A percentile compares a stretch with the other conserved stretches of the same genome.
Conservation (phyloP, 805 yeast genomes). For the Starmerella floris region DNA sequence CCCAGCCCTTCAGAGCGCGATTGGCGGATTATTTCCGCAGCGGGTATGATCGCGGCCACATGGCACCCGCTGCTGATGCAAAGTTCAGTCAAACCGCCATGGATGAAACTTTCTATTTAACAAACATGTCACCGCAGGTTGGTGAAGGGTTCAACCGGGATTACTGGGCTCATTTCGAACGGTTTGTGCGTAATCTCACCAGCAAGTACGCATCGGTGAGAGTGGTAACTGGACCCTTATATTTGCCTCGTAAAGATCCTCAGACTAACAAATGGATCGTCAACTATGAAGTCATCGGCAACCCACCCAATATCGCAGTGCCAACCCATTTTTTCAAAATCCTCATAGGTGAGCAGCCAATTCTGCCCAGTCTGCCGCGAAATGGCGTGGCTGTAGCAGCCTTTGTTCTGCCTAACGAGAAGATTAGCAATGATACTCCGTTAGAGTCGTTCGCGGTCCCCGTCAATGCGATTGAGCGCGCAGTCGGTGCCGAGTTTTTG, state of each 20-base stretch:
- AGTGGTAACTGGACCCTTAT: conserved; percentile 86
- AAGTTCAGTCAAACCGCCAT: conserved; percentile 79
- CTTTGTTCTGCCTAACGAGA: conserved; percentile 84
- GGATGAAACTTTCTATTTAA: conserved; percentile 83
- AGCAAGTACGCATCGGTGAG: conserved; percentile 60
- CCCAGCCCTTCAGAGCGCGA: conserved; percentile 58
- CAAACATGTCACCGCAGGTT: conserved; percentile 93
- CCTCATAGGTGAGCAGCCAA: conserved; percentile 63
- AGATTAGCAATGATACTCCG: conserved; percentile 56
- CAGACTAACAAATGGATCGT: conserved; percentile 74
- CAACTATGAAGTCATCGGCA: conserved; percentile 82
- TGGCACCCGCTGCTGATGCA: conserved; percentile 97
- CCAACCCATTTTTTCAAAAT: conserved; percentile 95
- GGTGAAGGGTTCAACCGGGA: conserved; percentile 97
- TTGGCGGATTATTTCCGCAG: conserved; percentile 81
- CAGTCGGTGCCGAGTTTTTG: conserved; percentile 73
- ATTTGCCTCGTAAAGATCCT: conserved; percentile 61
- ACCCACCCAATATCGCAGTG: conserved; percentile 91
- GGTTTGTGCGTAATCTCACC: conserved; percentile 69
- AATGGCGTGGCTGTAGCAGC: conserved; percentile 66
- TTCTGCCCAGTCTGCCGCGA: conserved; percentile 21
- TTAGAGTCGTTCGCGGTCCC: conserved; percentile 74
- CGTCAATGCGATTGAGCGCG: conserved; percentile 71
- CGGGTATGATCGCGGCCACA: conserved; percentile 95
- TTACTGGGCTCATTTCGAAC: conserved; percentile 95